Percentiles rank a stretch among this genome's conserved stretches.
Conservation (phyloP, 257 asterid species). For the Nicotiana benthamiana region DNA sequence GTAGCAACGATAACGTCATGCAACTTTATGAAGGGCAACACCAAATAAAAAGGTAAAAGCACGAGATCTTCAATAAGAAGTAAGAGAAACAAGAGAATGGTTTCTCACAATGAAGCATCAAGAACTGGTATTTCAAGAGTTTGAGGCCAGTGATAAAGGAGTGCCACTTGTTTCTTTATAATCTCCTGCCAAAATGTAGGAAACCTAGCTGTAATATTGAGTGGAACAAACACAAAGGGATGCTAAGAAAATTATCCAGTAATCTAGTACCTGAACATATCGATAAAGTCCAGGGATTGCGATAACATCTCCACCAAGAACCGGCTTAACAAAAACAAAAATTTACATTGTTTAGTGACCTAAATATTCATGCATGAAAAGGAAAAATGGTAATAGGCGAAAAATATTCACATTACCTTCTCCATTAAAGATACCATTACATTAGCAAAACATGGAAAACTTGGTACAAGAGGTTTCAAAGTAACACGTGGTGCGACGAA, state of each 20-base stretch:
- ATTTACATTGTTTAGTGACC: not conserved
- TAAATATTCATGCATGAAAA: not conserved
- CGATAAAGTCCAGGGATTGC: constrained; percentile 78
- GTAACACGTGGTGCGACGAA: constrained; percentile 59
- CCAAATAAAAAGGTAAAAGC: not conserved
- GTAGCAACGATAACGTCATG: not conserved
- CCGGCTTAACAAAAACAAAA: constrained; percentile 44
- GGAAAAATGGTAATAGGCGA: not conserved
- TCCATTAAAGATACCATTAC: constrained; percentile 58
- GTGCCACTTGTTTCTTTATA: constrained; percentile 57
- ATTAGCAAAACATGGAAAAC: constrained; percentile 69
- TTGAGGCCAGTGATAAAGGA: constrained; percentile 79
- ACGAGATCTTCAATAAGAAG: too few species aligned
- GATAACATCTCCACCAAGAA: constrained; percentile 80
- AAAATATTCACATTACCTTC: constrained; percentile 37
- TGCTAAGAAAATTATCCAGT: not conserved
- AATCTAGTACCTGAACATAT: constrained; percentile 54
- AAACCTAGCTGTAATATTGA: not conserved
- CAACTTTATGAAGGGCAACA: not conserved
- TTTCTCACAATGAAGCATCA: constrained; percentile 53
- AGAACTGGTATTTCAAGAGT: constrained; percentile 75
- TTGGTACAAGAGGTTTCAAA: constrained; percentile 66
- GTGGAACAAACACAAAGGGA: not conserved
- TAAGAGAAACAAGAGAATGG: not conserved
- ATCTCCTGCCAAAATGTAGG: constrained; percentile 43